Base-by-base conservation (phyloP, 1,284 basidiomycete genomes). In the Rhizoctonia solani region DNA sequence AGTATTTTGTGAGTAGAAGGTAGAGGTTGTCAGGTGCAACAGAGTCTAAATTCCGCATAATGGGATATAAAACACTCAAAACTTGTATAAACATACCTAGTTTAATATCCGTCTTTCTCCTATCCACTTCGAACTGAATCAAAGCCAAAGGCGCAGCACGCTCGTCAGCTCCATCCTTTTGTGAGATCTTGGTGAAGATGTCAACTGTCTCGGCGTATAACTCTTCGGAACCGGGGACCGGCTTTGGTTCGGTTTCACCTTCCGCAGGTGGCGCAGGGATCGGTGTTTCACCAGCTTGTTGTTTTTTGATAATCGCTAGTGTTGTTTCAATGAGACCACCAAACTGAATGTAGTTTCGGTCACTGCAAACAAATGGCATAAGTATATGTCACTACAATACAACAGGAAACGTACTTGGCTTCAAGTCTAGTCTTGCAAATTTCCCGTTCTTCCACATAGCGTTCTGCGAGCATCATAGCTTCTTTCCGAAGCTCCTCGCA, bases 341-440 rank as follows among this genome's bases (percentile, higher is more conserved):
- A 74, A 93, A 91, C 72, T 93, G 90, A 13, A 91, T 80, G 90
- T 92, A 94, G 72, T 93, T 93, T 49, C 88, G 87, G 73, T 93
- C 89, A 54, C 90, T 92, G 68, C n/a, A 67, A 59, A 55, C 19
- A 23, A 23, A 23, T 16, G 8, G 9, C 13, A 30, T 49, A 55
- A 42, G 14, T 66, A 16, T 46, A 30, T 59, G 21, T 30, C 11
- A 13, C 14, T 21, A 13, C n/a, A 6, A 4, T 11, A 9, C 30
- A 54, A 32, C 13, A 27, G 21, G 11, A 11, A 27, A 32, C 69
- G 52, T 39, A 68, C 70, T 67, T 69, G 44, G 59, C 56, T 52
- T 52, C 55, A n/a, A 71, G 46, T 37, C 69, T 53, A 13, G 55
- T 50, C 14, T 52, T 54, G 56, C 69, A 70, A 29, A 71, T 44